These are phyloP conservation scores for Poa annua DNA, from an alignment of 176 grass and related monocot genomes.

Conservation along the genomic window DNA sequence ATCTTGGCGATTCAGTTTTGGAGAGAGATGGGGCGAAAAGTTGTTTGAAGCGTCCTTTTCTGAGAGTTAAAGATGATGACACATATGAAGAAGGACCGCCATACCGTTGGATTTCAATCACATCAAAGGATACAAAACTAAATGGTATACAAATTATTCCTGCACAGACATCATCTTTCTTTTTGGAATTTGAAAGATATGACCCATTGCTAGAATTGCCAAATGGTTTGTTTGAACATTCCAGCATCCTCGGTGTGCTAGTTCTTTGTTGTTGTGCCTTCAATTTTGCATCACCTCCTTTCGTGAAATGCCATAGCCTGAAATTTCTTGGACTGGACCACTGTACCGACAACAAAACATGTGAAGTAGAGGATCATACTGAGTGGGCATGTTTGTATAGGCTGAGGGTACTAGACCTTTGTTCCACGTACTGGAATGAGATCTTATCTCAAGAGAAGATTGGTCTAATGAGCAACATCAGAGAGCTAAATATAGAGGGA, in stretches of 20 bases:
- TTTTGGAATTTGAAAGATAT: neutral
- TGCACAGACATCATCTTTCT: neutral
- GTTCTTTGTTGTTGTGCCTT: neutral
- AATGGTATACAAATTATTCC: neutral
- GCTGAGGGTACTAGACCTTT: neutral
- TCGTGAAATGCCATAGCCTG: neutral
- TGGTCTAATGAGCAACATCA: neutral
- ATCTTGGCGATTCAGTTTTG: no score
- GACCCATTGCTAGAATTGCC: neutral
- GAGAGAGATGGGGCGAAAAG: no score
- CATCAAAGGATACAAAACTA: neutral
- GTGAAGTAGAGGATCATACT: neutral
- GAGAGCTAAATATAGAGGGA: constrained; percentile 16
- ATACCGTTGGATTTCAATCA: constrained; percentile 15
- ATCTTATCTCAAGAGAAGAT: neutral
- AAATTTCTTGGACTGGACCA: neutral
- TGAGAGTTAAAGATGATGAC: neutral
- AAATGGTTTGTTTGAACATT: neutral
- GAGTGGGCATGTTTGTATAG: neutral
- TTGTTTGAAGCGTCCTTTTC: neutral
- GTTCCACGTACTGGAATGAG: neutral
- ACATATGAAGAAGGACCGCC: neutral
- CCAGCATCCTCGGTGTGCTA: neutral
- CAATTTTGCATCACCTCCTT: constrained; percentile 8
- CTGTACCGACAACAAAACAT: neutral